phyloP scores from a whole-genome alignment of 768 basidiomycete species.

The Boletellus emodensis region DNA sequence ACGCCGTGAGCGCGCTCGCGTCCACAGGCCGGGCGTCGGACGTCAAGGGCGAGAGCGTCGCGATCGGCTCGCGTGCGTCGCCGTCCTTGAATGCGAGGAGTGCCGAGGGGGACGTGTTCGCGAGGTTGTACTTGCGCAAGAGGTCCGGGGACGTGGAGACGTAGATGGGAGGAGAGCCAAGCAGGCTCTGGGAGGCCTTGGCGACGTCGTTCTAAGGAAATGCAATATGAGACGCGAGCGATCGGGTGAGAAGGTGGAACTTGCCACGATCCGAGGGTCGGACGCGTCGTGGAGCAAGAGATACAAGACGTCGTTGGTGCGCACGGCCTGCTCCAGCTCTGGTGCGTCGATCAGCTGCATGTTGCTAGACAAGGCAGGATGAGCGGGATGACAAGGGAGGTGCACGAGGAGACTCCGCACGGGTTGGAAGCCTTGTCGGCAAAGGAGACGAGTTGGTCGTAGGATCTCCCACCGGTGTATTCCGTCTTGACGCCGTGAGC shows the following conservation, averaged over 20 bases:
- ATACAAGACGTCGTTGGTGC: conserved; percentile 28
- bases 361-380: conserved; percentile 5
- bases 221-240: background rate
- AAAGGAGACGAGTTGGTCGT: conserved; percentile 70
- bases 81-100: conserved; percentile 67
- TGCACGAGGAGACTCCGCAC: conserved; percentile 40
- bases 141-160: conserved; percentile 34
- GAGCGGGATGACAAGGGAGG: background rate
- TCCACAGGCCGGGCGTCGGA: too few relatives aligned
- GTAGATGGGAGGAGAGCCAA: conserved; percentile 49
- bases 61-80: conserved; percentile 43
- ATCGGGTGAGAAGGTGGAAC: background rate
- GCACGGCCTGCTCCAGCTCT: conserved; percentile 7
- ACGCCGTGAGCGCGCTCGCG: conserved; percentile 34
- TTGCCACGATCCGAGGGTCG: conserved; percentile 33
- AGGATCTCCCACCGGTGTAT: conserved; percentile 67
- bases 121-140: conserved; percentile 32
- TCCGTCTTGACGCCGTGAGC: conserved; percentile 60
- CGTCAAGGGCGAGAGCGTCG: conserved; percentile 33
- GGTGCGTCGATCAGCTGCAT: conserved; percentile 18
- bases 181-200: conserved; percentile 48
- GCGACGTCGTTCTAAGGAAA: conserved; percentile 47
- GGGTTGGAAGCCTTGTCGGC: conserved; percentile 68
- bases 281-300: conserved; percentile 47
- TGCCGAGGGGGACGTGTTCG: conserved; percentile 47